Evolutionary conservation across 1,284 basidiomycete genomes (phyloP).

Genomic region (Tilletia indica): DNA sequence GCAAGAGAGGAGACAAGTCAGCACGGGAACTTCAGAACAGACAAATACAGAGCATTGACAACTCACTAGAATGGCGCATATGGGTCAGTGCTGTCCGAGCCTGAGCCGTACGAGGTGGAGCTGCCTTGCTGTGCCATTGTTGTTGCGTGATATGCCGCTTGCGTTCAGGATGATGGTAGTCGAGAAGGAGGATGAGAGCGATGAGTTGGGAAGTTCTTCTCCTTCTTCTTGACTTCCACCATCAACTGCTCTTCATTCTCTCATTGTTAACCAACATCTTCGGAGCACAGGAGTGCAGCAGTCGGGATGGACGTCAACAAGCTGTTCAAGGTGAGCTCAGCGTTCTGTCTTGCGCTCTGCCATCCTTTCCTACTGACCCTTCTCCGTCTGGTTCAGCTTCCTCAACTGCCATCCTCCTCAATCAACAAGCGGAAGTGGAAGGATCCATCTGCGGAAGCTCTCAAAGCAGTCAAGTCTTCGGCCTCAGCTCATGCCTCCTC

Average conservation of each 20-base stretch:
- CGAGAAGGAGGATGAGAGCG: neutral
- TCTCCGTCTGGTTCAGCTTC: constrained; percentile 29
- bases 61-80: constrained; percentile 53
- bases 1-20: neutral
- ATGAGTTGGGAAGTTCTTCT: constrained; percentile 11
- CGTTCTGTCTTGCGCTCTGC: neutral
- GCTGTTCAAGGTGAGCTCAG: constrained; percentile 44
- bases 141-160: constrained; percentile 1
- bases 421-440: constrained; percentile 51
- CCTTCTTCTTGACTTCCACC: constrained; percentile 11
- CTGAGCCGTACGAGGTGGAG: neutral
- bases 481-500: neutral
- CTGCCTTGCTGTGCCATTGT: constrained; percentile 13
- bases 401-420: constrained; percentile 44
- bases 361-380: neutral
- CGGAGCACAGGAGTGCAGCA: neutral
- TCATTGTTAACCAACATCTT: neutral
- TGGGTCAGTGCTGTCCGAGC: constrained; percentile 30
- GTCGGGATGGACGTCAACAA: constrained; percentile 50
- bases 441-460: constrained; percentile 28
- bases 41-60: neutral
- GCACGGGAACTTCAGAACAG: neutral
- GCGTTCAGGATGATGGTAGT: constrained; percentile 10
- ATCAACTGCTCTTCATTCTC: neutral
- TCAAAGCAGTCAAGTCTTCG: constrained; percentile 24